Base-by-base conservation (phyloP, 1,139 yeast genomes). In the Yamadazyma blattariae region DNA sequence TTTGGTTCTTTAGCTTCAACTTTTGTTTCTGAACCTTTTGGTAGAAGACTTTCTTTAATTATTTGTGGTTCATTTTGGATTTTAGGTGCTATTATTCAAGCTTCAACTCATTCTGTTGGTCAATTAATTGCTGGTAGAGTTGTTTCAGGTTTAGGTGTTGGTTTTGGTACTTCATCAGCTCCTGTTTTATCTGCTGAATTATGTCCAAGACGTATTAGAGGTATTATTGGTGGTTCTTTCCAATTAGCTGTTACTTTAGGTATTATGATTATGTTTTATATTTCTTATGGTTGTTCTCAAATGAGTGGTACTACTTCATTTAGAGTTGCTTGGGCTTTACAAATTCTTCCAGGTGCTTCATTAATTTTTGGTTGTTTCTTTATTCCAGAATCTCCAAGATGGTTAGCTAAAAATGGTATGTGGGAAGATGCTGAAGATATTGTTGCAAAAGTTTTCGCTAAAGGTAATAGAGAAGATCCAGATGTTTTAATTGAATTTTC, bases 131-230 rank as follows among this genome's bases (percentile, higher is more conserved):
- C 68, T 29, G 89, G 90, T 18, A 74, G 94, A 52, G 56, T 74
- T 29, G 61, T 83, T 37, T 72, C 83, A 34, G 94, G 94, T 39
- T 41, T 80, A 34, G 82, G 85, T 38, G 71, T 82, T 41, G 94
- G 94, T 31, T 61, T 82, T 39, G 81, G 84, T 50, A 80, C 89
- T 3, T 73, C 89, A 12, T 76, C 79, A 41, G 75, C 84, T 28
- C 86, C 90, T 4, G 83, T 82, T 30, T 85, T 82, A 58, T 75
- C 83, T 39, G 71, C 86, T n/a, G 94, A 85, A 55, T 67, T 82
- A 38, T 71, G 85, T 15, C 86, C 90, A 35, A 70, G 76, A 47
- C 63, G 67, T 36, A 74, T 77, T 46, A 79, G 86, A 60, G 90
- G 90, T 38, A 57, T 74, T 35, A 72, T 81, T 40, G 85, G 84